These are phyloP conservation scores for Geotrichum aggregatum DNA, from an alignment of 1,139 yeast species.

Conservation along the genomic window DNA sequence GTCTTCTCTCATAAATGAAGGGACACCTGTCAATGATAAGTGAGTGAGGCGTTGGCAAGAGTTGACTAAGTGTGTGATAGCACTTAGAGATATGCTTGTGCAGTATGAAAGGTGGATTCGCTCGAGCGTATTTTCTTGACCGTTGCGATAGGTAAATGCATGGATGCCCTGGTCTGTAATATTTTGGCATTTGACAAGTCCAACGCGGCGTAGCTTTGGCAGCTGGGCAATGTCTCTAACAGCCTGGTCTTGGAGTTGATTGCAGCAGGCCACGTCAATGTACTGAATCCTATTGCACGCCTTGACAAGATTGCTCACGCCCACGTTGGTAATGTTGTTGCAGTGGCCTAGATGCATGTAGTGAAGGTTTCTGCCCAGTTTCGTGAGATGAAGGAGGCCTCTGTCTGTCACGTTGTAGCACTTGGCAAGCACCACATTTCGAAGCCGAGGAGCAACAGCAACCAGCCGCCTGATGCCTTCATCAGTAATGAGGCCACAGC, in stretches of 20 bases:
- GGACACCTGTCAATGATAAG: slow-evolving; percentile 85
- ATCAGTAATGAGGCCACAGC: slow-evolving; percentile 79
- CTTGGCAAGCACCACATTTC: slow-evolving; percentile 85
- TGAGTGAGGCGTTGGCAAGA: slow-evolving; percentile 86
- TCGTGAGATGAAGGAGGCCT: slow-evolving; percentile 65
- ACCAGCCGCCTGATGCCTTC: slow-evolving; percentile 70
- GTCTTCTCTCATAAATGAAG: slow-evolving; percentile 80
- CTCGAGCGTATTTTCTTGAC: slow-evolving; percentile 66
- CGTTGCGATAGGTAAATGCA: slow-evolving; percentile 70
- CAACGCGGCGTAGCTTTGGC: slow-evolving; percentile 83
- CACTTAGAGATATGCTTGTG: slow-evolving; percentile 56
- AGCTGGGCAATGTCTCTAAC: slow-evolving; percentile 71
- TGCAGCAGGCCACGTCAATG: slow-evolving; percentile 92
- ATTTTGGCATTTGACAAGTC: slow-evolving; percentile 84
- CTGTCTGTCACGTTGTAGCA: slow-evolving; percentile 86
- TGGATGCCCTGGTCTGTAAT: slow-evolving; percentile 84
- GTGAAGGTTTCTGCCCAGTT: slow-evolving; percentile 76
- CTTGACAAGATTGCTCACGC: slow-evolving; percentile 70
- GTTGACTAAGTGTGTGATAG: slow-evolving; percentile 54
- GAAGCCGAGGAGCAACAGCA: slow-evolving; percentile 70
- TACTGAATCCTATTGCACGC: slow-evolving; percentile 83
- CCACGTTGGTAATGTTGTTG: slow-evolving; percentile 80
- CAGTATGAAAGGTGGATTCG: slow-evolving; percentile 93
- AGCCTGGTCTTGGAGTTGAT: slow-evolving; percentile 81
- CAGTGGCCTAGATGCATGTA: slow-evolving; percentile 94